Conservation (phyloP, 495 filamentous ascomycete species). For the Hyaloscypha variabilis region DNA sequence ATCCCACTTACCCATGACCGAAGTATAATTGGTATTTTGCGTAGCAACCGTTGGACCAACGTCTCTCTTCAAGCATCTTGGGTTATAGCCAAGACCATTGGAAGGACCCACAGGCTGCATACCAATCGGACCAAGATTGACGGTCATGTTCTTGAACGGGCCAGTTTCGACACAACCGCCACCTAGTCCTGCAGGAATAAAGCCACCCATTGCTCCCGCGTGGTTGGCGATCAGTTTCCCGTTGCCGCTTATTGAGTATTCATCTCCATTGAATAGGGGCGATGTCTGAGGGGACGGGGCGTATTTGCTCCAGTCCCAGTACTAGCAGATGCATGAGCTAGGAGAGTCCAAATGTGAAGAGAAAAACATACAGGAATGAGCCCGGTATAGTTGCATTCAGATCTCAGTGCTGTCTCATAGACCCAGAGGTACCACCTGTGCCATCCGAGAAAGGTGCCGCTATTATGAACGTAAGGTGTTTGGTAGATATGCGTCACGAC, state of each 20-base stretch:
- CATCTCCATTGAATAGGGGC: constrained; percentile 65
- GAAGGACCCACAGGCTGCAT: constrained; percentile 25
- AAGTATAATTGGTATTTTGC: constrained; percentile 53
- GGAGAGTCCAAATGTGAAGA: neutral
- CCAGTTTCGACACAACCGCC: constrained; percentile 67
- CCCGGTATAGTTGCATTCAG: constrained; percentile 73
- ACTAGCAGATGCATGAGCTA: neutral
- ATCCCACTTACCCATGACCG: constrained; percentile 45
- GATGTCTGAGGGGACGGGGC: constrained; percentile 52
- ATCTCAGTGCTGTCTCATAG: constrained; percentile 69
- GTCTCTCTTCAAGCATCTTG: constrained; percentile 69
- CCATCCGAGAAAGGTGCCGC: constrained; percentile 68
- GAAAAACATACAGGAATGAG: constrained; percentile 24
- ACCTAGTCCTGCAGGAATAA: constrained; percentile 50
- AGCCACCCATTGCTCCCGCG: constrained; percentile 23
- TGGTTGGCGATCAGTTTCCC: constrained; percentile 37
- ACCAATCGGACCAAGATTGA: constrained; percentile 55
- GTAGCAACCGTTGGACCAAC: constrained; percentile 45
- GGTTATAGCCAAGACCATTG: constrained; percentile 47
- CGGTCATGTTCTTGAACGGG: constrained; percentile 52
- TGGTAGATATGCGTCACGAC: constrained; percentile 68
- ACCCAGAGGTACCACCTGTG: constrained; percentile 67
- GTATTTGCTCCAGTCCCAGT: constrained; percentile 58
- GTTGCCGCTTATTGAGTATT: constrained; percentile 63
- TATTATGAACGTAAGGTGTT: constrained; percentile 62